phyloP scores from a whole-genome alignment of 202 grass and related monocot species.

The Brachypodium distachyon region DNA sequence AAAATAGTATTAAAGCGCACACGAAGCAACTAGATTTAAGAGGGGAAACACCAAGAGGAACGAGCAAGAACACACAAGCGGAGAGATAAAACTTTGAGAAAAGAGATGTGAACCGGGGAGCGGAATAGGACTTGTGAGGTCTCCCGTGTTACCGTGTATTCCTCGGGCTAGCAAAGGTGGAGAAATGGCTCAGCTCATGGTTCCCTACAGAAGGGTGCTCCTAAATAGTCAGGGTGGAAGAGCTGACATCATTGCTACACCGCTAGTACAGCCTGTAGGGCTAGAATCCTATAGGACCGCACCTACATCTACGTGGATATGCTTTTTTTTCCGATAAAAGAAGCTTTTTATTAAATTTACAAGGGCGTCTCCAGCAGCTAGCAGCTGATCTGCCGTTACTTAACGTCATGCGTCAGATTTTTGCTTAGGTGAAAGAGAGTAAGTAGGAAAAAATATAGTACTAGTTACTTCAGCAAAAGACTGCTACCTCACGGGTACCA shows the following conservation, averaged over 20 bases:
- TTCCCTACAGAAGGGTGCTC: constrained; percentile 21
- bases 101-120: not conserved
- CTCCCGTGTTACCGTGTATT: too few relatives aligned
- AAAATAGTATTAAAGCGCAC: not conserved
- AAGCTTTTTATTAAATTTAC: too few relatives aligned
- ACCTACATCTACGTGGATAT: not conserved
- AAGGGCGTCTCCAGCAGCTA: too few relatives aligned
- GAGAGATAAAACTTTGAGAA: not conserved
- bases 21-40: not conserved
- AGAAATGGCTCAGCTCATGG: constrained; percentile 12
- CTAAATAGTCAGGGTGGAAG: constrained; percentile 50
- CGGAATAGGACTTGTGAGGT: too few relatives aligned
- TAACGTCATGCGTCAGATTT: too few relatives aligned
- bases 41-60: not conserved
- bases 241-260: constrained; percentile 50
- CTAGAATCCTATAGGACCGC: not conserved
- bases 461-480: too few relatives aligned
- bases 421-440: too few relatives aligned
- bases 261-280: constrained; percentile 10
- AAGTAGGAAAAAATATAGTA: too few relatives aligned
- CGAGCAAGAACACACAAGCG: not conserved
- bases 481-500: too few relatives aligned
- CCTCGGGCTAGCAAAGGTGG: not conserved
- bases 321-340: too few relatives aligned
- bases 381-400: too few relatives aligned